Conservation (phyloP, 257 asterid genomes). For the Capsicum chinense region DNA sequence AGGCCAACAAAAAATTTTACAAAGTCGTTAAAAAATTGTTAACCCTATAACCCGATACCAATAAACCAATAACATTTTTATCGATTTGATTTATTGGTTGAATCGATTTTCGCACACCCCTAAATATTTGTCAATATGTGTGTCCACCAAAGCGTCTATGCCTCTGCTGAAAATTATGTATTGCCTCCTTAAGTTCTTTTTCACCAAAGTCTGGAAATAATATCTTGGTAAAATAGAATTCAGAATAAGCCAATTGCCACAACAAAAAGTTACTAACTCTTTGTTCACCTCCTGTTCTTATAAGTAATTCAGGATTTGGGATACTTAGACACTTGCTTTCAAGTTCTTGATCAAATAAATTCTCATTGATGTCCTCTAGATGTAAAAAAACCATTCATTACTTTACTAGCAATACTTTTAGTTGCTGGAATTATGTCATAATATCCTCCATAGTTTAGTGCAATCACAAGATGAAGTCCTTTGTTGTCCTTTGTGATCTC, state of each 20-base stretch:
- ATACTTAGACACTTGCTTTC: neutral
- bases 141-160: conserved; percentile 4
- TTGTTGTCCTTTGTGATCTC: neutral
- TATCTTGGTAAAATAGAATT: conserved; percentile 13
- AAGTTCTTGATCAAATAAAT: neutral
- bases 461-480: neutral
- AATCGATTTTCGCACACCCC: too few species aligned
- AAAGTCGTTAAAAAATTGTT: too few species aligned
- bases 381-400: neutral
- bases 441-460: conserved; percentile 22
- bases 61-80: too few species aligned
- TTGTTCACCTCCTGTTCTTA: conserved; percentile 26
- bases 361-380: neutral
- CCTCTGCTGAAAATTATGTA: conserved; percentile 14
- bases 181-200: conserved; percentile 30
- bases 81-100: too few species aligned
- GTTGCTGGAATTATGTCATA: conserved; percentile 29
- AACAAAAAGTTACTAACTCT: conserved; percentile 31
- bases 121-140: neutral
- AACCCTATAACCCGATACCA: too few species aligned
- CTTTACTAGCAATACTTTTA: conserved; percentile 1
- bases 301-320: conserved; percentile 25
- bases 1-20: too few species aligned
- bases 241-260: conserved; percentile 33
- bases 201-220: conserved; percentile 28